Conservation (phyloP, 2,329 filamentous ascomycete genomes). For the Aspergillus tamarii region DNA sequence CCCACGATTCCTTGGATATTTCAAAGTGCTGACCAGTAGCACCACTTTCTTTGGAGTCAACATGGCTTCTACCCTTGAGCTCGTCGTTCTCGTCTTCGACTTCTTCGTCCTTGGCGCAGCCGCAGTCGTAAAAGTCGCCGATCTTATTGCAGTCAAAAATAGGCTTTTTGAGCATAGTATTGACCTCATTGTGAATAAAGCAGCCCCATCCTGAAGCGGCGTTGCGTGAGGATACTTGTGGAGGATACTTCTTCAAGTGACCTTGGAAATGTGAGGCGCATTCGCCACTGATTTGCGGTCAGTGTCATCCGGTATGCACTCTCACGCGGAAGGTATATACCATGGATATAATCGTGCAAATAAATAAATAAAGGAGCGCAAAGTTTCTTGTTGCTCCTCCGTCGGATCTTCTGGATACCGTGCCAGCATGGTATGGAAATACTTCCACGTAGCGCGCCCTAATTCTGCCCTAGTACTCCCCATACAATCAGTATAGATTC, state of each 20-base stretch:
- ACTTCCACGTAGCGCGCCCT: slow-evolving; percentile 67
- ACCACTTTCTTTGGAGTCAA: slow-evolving; percentile 14
- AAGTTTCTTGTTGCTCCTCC: slow-evolving; percentile 61
- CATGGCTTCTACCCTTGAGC: slow-evolving; percentile 5
- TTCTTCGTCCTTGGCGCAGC: slow-evolving; percentile 61
- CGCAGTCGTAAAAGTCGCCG: slow-evolving; percentile 69
- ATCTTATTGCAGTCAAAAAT: slow-evolving; percentile 67
- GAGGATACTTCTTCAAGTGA: slow-evolving; percentile 64
- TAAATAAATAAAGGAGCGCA: slow-evolving; percentile 64
- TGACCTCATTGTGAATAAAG: slow-evolving; percentile 69
- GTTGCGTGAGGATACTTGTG: slow-evolving; percentile 64
- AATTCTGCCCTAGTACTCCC: slow-evolving; percentile 57
- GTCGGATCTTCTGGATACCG: slow-evolving; percentile 67
- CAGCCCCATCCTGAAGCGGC: slow-evolving; percentile 69
- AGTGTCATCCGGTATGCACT: background rate
- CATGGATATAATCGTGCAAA: slow-evolving; percentile 69
- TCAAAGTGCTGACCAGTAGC: slow-evolving; percentile 6
- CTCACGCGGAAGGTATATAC: slow-evolving; percentile 35
- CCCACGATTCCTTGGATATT: slow-evolving; percentile 29
- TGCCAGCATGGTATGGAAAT: slow-evolving; percentile 68
- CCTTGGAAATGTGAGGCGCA: slow-evolving; percentile 66
- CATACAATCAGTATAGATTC: slow-evolving; percentile 11
- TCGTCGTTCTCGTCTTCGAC: slow-evolving; percentile 5
- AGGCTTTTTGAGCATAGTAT: slow-evolving; percentile 62
- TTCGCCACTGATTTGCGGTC: slow-evolving; percentile 55